These are phyloP conservation scores for Saturnispora quitensis DNA, from an alignment of 805 yeast species.

Conservation along the genomic window DNA sequence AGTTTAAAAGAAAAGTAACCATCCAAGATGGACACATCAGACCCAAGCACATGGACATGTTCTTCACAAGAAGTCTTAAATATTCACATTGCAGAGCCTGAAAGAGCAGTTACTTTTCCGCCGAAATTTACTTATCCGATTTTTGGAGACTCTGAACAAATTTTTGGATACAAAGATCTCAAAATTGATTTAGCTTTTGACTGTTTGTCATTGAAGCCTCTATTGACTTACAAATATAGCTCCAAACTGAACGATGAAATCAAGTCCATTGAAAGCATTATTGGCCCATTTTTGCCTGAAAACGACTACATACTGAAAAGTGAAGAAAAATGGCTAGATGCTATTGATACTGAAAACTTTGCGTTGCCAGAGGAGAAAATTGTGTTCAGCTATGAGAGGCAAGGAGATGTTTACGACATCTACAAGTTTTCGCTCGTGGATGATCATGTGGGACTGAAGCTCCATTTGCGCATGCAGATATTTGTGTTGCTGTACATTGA, in stretches of 20 bases:
- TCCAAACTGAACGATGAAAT: slow-evolving; percentile 46
- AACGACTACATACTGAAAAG: slow-evolving; percentile 49
- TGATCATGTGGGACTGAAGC: slow-evolving; percentile 32
- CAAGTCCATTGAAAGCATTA: slow-evolving; percentile 47
- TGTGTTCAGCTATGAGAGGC: slow-evolving; percentile 10
- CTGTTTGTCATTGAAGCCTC: slow-evolving; percentile 63
- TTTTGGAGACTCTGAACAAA: slow-evolving; percentile 83
- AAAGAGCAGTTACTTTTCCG: slow-evolving; percentile 52
- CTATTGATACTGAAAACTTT: slow-evolving; percentile 37
- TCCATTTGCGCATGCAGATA: slow-evolving; percentile 67
- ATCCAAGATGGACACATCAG: slow-evolving; percentile 17
- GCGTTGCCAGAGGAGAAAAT: slow-evolving; percentile 27
- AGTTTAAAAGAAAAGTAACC: too few species aligned
- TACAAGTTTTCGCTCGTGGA: slow-evolving; percentile 37
- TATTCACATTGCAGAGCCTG: slow-evolving; percentile 41
- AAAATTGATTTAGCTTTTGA: slow-evolving; percentile 65
- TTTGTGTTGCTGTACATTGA: slow-evolving; percentile 81
- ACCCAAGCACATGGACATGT: slow-evolving; percentile 51
- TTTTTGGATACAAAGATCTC: slow-evolving; percentile 74
- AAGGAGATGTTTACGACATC: slow-evolving; percentile 38
- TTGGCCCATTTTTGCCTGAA: slow-evolving; percentile 51
- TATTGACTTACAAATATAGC: slow-evolving; percentile 49
- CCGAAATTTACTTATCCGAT: slow-evolving; percentile 89
- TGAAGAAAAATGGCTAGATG: slow-evolving; percentile 59
- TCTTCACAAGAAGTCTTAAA: slow-evolving; percentile 62